Percentiles rank a stretch among this genome's conserved stretches.
Conservation (phyloP, 2,329 filamentous ascomycete genomes). For the Penicillium expansum region DNA sequence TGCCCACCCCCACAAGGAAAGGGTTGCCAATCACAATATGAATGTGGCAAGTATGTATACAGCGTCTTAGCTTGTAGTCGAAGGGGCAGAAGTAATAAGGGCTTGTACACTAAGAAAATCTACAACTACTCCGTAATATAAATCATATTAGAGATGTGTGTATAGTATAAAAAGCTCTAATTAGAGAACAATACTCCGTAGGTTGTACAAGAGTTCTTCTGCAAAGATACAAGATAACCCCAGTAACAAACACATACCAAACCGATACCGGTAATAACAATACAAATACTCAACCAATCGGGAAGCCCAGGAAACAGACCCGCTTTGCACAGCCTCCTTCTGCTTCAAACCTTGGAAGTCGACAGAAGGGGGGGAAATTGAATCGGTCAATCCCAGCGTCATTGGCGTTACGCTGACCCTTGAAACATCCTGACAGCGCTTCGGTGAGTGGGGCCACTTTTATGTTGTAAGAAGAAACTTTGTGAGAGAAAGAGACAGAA, state of each 20-base stretch:
- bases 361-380: slow-evolving; percentile 4
- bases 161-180: background rate
- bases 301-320: slow-evolving; percentile 9
- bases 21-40: slow-evolving; percentile 6
- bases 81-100: background rate
- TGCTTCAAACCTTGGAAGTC: slow-evolving; percentile 13
- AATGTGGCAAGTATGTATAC: background rate
- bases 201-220: too few relatives aligned
- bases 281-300: slow-evolving; percentile 5
- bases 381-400: slow-evolving; percentile 1
- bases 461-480: background rate
- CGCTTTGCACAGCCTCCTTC: slow-evolving; percentile 14
- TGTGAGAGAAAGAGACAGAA: background rate
- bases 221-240: background rate
- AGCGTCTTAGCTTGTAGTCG: background rate
- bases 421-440: slow-evolving; percentile 7
- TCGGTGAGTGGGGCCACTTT: background rate
- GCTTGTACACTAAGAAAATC: too few relatives aligned
- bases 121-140: too few relatives aligned
- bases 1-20: slow-evolving; percentile 23
- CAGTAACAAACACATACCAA: background rate
- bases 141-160: background rate
- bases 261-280: slow-evolving; percentile 3
- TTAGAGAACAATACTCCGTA: too few relatives aligned
- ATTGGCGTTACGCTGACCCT: slow-evolving; percentile 5